phyloP scores from a whole-genome alignment of 169 alveolate species.

The Theileria sp. region DNA sequence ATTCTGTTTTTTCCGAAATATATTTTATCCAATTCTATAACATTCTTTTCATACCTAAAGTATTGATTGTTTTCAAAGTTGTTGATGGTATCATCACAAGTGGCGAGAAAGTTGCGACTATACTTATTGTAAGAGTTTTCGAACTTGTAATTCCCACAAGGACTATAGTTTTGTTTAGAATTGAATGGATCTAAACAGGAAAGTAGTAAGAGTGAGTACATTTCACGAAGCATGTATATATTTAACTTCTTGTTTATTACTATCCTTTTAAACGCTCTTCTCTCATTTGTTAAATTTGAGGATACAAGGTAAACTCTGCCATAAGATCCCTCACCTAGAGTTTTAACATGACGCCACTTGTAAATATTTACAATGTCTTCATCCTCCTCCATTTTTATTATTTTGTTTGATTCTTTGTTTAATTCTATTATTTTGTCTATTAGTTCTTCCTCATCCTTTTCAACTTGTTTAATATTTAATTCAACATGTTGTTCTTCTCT shows the following conservation, averaged over 20 bases:
- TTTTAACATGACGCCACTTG: conserved; percentile 60
- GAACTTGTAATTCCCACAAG: not conserved
- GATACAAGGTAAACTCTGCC: conserved; percentile 61
- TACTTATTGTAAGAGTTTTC: not conserved
- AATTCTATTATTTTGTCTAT: not conserved
- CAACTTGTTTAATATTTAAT: not conserved
- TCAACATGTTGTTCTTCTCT: not conserved
- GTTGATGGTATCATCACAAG: conserved; percentile 40
- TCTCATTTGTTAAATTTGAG: conserved; percentile 50
- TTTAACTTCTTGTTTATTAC: conserved; percentile 82
- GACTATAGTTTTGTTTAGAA: not conserved
- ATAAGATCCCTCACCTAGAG: conserved; percentile 63
- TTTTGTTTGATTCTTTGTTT: not conserved
- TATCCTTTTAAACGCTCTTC: conserved; percentile 57
- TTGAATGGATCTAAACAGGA: conserved; percentile 63
- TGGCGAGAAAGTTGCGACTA: not conserved
- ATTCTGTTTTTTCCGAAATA: conserved; percentile 72
- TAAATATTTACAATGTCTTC: conserved; percentile 54
- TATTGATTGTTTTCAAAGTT: conserved; percentile 68
- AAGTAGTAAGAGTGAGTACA: conserved; percentile 71
- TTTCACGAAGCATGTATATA: conserved; percentile 65
- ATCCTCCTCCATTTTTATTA: conserved; percentile 23
- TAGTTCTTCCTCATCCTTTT: not conserved
- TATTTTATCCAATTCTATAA: conserved; percentile 68
- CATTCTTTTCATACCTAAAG: conserved; percentile 66